Evolutionary conservation across 306 rosid species (phyloP), one percentile per base, ranked within the genome.

Genomic region (Hylodesmum podocarpum): DNA sequence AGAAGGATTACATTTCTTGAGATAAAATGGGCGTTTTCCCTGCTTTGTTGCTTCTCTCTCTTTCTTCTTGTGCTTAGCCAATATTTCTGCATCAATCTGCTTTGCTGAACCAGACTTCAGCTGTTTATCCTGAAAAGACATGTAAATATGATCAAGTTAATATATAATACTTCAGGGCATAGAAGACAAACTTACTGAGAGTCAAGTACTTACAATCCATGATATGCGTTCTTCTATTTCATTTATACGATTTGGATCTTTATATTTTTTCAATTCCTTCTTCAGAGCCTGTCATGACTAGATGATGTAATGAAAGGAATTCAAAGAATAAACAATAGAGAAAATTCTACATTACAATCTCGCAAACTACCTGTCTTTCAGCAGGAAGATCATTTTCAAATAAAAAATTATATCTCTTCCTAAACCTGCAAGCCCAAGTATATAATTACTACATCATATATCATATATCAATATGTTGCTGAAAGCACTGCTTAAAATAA

Each of bases 21-120:
- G 73, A 88, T 79, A 91, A 80, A 87, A 86, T 19, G 96, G 96
- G 21, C 83, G 87, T 78, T 91, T 85, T 41, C 95, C 98, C 77
- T 82, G 86, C 78, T 91, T 91, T 46, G 87, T 76, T 51, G 94
- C 92, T 87, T 89, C 95, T 81, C 96, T 84, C 83, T 89, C 96
- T 80, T 82, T 90, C 83, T 86, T 92, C 87, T 90, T 95, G 85
- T 89, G 93, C 51, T 84, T 83, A 29, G 88, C 78, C 74, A 92
- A 72, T 84, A 86, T 87, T 78, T 68, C 70, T 51, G 82, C 70
- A 74, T 90, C 89, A 66, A 62, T 58, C 18, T 66, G 78, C 80
- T 88, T 83, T 4, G 77, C 51, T 29, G 96, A 84, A 47, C 72
- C 84, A 29, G 81, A 77, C 57, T 78, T 90, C 82, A 92, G 73